Evolutionary conservation across 2,329 filamentous ascomycete genomes (phyloP), one percentile per base, ranked within the genome.

Genomic region (Ilyonectria sp.): DNA sequence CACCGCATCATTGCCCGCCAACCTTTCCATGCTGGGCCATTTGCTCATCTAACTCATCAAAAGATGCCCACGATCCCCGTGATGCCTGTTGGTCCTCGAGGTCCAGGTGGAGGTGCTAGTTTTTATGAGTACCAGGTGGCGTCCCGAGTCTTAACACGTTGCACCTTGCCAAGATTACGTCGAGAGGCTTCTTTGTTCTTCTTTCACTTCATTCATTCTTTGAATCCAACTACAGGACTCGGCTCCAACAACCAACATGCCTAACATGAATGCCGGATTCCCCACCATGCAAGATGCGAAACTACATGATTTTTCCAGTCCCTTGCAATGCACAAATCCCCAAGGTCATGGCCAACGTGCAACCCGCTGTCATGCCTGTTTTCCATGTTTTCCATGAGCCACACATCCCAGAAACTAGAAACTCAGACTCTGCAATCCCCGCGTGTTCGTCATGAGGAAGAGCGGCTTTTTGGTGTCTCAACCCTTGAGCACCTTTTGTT

Each of bases 21-120:
- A 67, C 70, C 67, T 73, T 73, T 68, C 71, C 71, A 65, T 50
- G 65, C 67, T 73, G 62, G 73, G 74, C 67, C 69, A 21, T n/a
- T 29, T 29, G 54, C 44, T 61, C 53, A 62, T 37, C 21, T 43
- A 71, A 61, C 69, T 74, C 73, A 73, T 75, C 70, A 69, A 65
- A 55, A 19, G 64, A 66, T 64, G 61, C 62, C 72, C 63, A 57
- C 63, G 59, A 71, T 67, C 43, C 23, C 26, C 50, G 50, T 31
- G 15, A 31, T 15, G 33, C 37, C 44, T 11, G 21, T 47, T 21
- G 49, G 49, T n/a, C 47, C n/a, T 50, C 47, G 50, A 55, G 50
- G 44, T 31, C 44, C 21, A 43, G 26, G 63, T 56, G 37, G 50
- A 33, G 19, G 56, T 44, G 17, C 50, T 35, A 31, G 8, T 62